A percentile compares a stretch with the other conserved stretches of the same genome.
Evolutionary conservation across 106 monocot genomes (phyloP).

Genomic region (Phalaenopsis equestris): DNA sequence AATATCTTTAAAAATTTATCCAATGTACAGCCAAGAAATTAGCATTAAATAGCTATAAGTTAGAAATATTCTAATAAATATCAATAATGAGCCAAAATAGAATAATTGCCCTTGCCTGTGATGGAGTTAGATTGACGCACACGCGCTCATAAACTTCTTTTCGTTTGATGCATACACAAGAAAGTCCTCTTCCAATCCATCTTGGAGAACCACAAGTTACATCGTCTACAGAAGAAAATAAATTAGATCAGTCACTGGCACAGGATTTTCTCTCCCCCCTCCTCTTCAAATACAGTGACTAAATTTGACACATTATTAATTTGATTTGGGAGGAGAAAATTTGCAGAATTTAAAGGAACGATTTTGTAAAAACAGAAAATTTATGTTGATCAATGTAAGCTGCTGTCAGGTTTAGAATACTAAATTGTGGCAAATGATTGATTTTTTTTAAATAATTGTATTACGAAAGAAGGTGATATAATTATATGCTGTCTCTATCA

Average conservation of each 20-base stretch:
- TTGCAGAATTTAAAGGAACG: background rate
- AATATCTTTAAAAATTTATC: background rate
- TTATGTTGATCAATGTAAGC: no score
- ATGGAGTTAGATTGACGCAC: slow-evolving; percentile 52
- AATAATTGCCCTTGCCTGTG: slow-evolving; percentile 31
- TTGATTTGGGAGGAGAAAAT: slow-evolving; percentile 1
- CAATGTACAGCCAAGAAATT: background rate
- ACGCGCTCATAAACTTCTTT: slow-evolving; percentile 63
- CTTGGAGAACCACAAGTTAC: slow-evolving; percentile 63
- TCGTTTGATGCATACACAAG: slow-evolving; percentile 76
- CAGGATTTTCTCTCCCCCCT: background rate
- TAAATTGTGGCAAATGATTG: no score
- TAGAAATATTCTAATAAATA: background rate
- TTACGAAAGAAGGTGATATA: no score
- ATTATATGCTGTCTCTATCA: no score
- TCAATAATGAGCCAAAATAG: background rate
- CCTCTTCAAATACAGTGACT: background rate
- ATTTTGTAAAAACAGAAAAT: background rate
- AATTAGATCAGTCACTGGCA: background rate
- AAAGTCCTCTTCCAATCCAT: slow-evolving; percentile 79
- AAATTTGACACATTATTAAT: background rate
- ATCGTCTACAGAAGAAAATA: slow-evolving; percentile 38
- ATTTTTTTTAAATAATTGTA: no score
- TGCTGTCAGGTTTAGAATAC: no score
- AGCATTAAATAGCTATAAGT: background rate